These are phyloP conservation scores for Yamadazyma takamatsuzukensis DNA, from an alignment of 805 yeast genomes.

Conservation along the genomic window DNA sequence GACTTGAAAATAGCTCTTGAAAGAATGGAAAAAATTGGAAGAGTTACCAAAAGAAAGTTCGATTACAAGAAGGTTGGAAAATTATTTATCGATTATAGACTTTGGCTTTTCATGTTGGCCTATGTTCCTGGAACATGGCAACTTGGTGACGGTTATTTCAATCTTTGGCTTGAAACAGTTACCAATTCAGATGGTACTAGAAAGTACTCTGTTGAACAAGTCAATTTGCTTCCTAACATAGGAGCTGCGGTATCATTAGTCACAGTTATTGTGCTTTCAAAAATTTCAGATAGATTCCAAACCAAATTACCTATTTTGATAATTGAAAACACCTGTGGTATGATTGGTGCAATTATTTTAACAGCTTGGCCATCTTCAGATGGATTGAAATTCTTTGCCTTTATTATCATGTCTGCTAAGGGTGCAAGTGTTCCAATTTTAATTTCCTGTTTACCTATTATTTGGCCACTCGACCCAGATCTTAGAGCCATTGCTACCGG, in stretches of 20 bases:
- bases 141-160: slow-evolving; percentile 3
- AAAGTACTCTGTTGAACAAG: slow-evolving; percentile 4
- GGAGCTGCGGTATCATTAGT: slow-evolving; percentile 7
- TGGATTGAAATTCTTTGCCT: slow-evolving; percentile 15
- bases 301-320: slow-evolving; percentile 2
- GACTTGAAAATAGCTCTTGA: slow-evolving; percentile 2
- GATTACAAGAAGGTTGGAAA: neutral
- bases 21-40: slow-evolving; percentile 5
- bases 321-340: neutral
- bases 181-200: slow-evolving; percentile 1
- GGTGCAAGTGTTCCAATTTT: slow-evolving; percentile 6
- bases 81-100: neutral
- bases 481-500: slow-evolving; percentile 10
- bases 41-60: slow-evolving; percentile 3
- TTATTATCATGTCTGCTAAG: slow-evolving; percentile 10
- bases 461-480: slow-evolving; percentile 10
- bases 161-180: slow-evolving; percentile 5
- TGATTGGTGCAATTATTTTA: slow-evolving; percentile 13
- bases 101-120: slow-evolving; percentile 3
- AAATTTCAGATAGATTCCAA: slow-evolving; percentile 5
- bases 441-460: slow-evolving; percentile 5
- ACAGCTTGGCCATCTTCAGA: slow-evolving; percentile 16
- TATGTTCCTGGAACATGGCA: slow-evolving; percentile 1
- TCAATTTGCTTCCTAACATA: slow-evolving; percentile 5
- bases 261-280: slow-evolving; percentile 1